Base-by-base conservation (phyloP, 345 rosid species). In the Bruguiera parviflora region DNA sequence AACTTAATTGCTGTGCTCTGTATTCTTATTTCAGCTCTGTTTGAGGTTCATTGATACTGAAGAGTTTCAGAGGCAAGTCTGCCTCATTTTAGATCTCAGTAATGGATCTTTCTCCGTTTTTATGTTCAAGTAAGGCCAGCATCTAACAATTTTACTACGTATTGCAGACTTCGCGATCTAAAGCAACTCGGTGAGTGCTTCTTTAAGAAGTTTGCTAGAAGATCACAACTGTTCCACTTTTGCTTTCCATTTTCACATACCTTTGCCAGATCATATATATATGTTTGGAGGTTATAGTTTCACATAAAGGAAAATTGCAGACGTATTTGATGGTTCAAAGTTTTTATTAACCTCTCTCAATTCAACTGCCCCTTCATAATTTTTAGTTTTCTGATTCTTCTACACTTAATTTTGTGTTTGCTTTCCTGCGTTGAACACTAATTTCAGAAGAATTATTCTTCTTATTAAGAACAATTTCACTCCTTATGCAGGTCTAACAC, bases 21-120 rank as follows among this genome's bases (percentile, higher is more conserved):
- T 28, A 3, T 58, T 59, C 29, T 11, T 37, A 6, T 58, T 71
- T 63, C 80, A 77, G 80, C 53, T 67, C 39, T 64, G 53, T 35
- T 68, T 77, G 62, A 63, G 67, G 80, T 77, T 77, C n/a, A 73
- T 77, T 47, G 80, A 77, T 22, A 77, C 76, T 4, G 75, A 77
- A 58, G 69, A 77, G 73, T 77, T 77, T 58, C 80, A 77, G 70
- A 77, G 80, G 80, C 73, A 77, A 77, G 69, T 62, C 28, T 10
- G n/a, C 28, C 58, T 63, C 32, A n/a, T 39, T 58, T 49, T 21
- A 22, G 35, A 20, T 37, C 28, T 5, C 22, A 22, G 11, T 3
- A 8, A 9, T 52, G 10, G 28, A 53, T 65, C 68, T 71, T 37
- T 15, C 21, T 13, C 3, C 13, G 15, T 66, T 37, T 32, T 13